Conservation (phyloP, 441 rosid species). For the Euphorbia celastroides region DNA sequence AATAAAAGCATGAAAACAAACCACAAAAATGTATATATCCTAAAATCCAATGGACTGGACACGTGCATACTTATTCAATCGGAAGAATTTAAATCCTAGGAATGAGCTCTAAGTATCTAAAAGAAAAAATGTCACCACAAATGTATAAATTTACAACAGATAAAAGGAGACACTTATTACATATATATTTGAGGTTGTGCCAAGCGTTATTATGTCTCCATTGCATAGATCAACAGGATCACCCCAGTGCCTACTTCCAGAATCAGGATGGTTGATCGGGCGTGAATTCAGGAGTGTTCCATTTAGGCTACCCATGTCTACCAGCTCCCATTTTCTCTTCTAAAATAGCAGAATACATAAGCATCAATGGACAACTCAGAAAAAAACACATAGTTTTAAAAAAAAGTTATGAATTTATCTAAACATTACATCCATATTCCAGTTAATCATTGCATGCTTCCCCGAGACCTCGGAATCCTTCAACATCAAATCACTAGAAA, state of each 20-base stretch:
- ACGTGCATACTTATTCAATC: neutral
- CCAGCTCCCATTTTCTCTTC: conserved; percentile 91
- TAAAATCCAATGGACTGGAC: neutral
- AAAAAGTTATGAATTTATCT: conserved; percentile 4
- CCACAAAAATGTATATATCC: neutral
- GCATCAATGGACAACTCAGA: conserved; percentile 12
- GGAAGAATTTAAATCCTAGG: neutral
- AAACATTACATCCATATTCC: conserved; percentile 67
- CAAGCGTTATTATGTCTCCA: conserved; percentile 80
- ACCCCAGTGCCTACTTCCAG: conserved; percentile 77
- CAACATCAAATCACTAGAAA: conserved; percentile 59
- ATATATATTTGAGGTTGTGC: conserved; percentile 61
- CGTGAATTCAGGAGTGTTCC: conserved; percentile 78
- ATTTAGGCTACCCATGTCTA: conserved; percentile 92
- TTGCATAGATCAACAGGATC: conserved; percentile 62
- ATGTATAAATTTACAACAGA: conserved; percentile 15
- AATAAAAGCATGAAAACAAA: neutral
- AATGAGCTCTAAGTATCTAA: conserved; percentile 2
- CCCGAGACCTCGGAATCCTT: conserved; percentile 92
- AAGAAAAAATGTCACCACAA: no score
- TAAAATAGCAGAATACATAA: conserved; percentile 31
- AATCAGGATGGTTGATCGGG: conserved; percentile 55
- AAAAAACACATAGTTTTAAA: conserved; percentile 16
- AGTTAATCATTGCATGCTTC: conserved; percentile 90
- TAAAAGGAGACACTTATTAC: conserved; percentile 39